Base-by-base conservation (phyloP, 192 early-diverging fungal genomes). In the Linnemannia exigua region DNA sequence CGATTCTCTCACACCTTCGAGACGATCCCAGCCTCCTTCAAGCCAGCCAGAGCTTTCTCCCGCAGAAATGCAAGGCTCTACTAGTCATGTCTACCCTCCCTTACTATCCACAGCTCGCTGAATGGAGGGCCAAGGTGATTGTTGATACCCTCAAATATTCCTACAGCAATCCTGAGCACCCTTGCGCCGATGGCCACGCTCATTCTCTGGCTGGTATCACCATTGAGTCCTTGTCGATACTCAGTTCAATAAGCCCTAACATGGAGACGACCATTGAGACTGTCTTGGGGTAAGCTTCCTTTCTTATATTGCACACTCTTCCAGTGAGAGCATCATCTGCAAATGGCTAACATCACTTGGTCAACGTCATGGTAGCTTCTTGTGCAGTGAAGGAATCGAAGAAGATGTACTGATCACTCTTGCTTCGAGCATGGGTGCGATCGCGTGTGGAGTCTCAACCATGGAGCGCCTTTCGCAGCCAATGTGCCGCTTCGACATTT, bases 61-160 rank as follows among this genome's bases (percentile, higher is more conserved):
- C 61, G 6, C 69, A 86, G 8, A 76, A 79, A 36, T 6, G 51
- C 20, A 76, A 80, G 37, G 84, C 84, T 28, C n/a, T 86, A n/a
- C 54, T n/a, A 31, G 41, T 84, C 51, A 84, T 84, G 72, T 52
- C 77, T n/a, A 84, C 82, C 0, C 63, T 84, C 19, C 48, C 66
- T 28, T 47, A 66, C 11, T 78, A 71, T 38, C 50, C 58, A 17
- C 54, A 69, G 22, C 37, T 74, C 14, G 51, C 70, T 35, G 36
- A n/a, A 4, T 84, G 82, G 82, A 72, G 82, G 5, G 50, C 11
- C 0, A 61, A 75, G 33, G 37, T 77, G 5, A 68, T 77, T 31
- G 9, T 83, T n/a, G 58, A 73, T 6, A 72, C 52, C 17, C 61
- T 83, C 35, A 74, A 54, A 48, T 25, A 31, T 25, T 63, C 51